Evolutionary conservation across 1,284 basidiomycete genomes (phyloP), one percentile per base, ranked within the genome.

Genomic region (Pseudozyma flocculosa): DNA sequence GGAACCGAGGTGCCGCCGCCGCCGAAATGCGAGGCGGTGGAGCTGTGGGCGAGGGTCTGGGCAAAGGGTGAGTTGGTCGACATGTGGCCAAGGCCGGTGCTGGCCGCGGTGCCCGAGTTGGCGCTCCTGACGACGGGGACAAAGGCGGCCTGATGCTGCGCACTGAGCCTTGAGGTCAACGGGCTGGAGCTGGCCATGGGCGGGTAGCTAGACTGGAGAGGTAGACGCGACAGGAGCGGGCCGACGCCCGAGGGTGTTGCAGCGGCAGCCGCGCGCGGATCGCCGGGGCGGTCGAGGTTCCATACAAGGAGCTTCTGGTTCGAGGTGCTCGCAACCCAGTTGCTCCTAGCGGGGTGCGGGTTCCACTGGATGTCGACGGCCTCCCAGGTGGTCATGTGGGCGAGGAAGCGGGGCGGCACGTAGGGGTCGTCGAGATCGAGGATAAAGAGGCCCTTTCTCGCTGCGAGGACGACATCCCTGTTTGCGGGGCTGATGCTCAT

Each of bases 361-460:
- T 93, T 94, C 93, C 94, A 98, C 76, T 98, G 93, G 2, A 93
- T 74, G 42, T 79, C 94, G 7, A 93, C 93, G 3, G 96, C 92
- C 71, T 95, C 91, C 91, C 93, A 97, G 10, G 89, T 91, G 3
- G 92, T 92, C 13, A 91, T 89, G 79, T 98, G 92, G 2, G 94
- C 92, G 11, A 97, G 83, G 73, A 91, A 96, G 40, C 94, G 85
- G 15, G 95, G 94, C 0, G 92, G 84, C 57, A 89, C 86, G 34
- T 90, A 83, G 0, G 92, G 89, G 23, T 89, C 85, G 57, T 92
- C 88, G 9, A 98, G 82, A 79, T 97, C 94, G 63, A 98, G 88
- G 58, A 98, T 92, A 78, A 91, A 97, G n/a, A 98, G 83, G 0
- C 94, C 94, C 63, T 91, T 88, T 9, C 94, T 86, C 8, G 78